Evolutionary conservation across 176 grass and related monocot species (phyloP), one percentile per base, ranked within the genome.

Genomic region (Rhynchospora pubera): DNA sequence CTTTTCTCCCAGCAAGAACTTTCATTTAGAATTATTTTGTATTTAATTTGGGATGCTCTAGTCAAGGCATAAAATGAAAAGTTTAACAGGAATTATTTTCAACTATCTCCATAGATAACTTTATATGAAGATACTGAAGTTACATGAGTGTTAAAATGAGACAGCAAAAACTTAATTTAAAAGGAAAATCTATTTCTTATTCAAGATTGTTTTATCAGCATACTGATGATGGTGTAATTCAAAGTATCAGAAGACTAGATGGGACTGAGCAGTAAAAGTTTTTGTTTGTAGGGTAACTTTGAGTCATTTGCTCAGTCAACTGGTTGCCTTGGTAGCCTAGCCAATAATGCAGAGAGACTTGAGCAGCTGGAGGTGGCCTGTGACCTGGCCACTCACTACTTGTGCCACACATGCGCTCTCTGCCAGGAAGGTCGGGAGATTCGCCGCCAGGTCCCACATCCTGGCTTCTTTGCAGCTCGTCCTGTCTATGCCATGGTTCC

Each of bases 391-490:
- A 93, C 95, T 34, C 92, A 98, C 78, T 98, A 90, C 56, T 32
- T 89, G 16, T 94, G 92, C n/a, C 95, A 98, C 85, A 84, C 85
- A 14, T 98, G 90, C 2, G 91, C 95, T 45, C 92, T 98, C 52
- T 98, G 90, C 84, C 92, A 94, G 79, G 95, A 98, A 60, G 92
- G 90, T 2, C 92, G 92, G 0, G 90, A 98, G 84, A 79, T 94
- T 76, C 95, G 95, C 2, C 91, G 95, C 57, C 69, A 90, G 78
- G 76, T 79, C 18, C 92, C 88, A 21, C 95, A 97, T 45, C 92
- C 95, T 4, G 95, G 95, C 18, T 91, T 97, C 87, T 89, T 86
- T 7, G 85, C 74, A 13, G 50, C 52, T 61, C 83, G 68, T 32
- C 83, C 92, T 0, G 34, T 88, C 81, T 30, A 89, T 0, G 83